Conservation (phyloP, 306 rosid species). For the Fragaria nilgerrensis region DNA sequence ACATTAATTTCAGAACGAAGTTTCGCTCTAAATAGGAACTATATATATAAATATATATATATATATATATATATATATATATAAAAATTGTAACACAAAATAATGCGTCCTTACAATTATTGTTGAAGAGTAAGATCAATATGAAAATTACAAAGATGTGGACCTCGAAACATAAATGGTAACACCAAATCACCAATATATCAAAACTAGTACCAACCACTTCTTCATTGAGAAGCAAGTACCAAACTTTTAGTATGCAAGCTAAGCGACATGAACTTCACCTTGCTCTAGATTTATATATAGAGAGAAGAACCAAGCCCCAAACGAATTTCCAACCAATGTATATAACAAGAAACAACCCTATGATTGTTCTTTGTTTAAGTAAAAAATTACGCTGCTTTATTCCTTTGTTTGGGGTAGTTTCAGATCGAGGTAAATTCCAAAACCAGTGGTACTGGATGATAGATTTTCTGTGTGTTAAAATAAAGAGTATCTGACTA, state of each 20-base stretch:
- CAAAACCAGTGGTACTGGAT: background rate
- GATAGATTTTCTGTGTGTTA: background rate
- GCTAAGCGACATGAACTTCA: background rate
- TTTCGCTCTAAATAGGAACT: too few species aligned
- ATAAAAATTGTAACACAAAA: background rate
- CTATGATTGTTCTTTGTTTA: background rate
- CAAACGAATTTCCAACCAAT: background rate
- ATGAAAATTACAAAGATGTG: background rate
- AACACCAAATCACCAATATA: background rate
- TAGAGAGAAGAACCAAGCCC: background rate
- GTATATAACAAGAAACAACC: background rate
- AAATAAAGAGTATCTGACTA: slow-evolving; percentile 15
- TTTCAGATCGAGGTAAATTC: background rate
- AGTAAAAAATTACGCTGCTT: background rate
- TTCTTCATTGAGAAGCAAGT: background rate
- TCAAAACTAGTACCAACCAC: background rate
- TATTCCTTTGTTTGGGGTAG: background rate
- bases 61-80: too few species aligned
- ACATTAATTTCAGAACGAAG: too few species aligned
- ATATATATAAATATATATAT: too few species aligned
- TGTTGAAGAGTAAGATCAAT: background rate
- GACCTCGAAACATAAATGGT: slow-evolving; percentile 3
- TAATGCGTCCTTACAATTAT: background rate
- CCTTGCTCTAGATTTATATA: background rate
- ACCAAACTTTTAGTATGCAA: background rate